Conservation (phyloP, 768 basidiomycete genomes). For the Lentinus tigrinus region DNA sequence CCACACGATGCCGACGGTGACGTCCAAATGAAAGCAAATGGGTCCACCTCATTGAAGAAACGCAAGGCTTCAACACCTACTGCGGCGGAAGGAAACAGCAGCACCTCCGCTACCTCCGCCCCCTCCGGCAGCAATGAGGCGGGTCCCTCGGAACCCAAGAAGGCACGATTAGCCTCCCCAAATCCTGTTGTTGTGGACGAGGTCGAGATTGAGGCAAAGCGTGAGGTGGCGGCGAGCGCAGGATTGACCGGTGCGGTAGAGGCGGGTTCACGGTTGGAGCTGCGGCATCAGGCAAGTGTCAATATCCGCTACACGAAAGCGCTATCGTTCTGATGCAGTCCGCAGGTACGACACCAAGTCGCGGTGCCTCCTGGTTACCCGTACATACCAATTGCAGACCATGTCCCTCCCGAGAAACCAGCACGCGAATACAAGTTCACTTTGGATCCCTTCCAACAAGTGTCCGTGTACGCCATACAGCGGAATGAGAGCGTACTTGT, state of each 20-base stretch:
- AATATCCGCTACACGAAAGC: background rate
- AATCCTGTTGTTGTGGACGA: conserved; percentile 86
- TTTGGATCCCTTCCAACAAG: conserved; percentile 95
- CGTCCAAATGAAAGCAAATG: conserved; percentile 30
- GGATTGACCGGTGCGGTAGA: conserved; percentile 73
- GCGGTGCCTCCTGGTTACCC: conserved; percentile 91
- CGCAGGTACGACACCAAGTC: conserved; percentile 91
- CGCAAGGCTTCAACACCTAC: conserved; percentile 36
- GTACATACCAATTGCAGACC: conserved; percentile 87
- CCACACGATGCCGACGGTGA: conserved; percentile 37
- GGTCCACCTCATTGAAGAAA: conserved; percentile 35
- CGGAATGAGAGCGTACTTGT: conserved; percentile 97
- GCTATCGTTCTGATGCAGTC: background rate
- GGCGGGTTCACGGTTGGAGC: conserved; percentile 70
- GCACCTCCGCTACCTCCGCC: no score
- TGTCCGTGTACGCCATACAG: conserved; percentile 93
- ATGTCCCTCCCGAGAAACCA: conserved; percentile 88
- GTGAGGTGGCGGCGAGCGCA: conserved; percentile 86
- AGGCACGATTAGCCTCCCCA: conserved; percentile 57
- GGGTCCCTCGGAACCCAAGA: conserved; percentile 51
- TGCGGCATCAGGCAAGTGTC: conserved; percentile 70
- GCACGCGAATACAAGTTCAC: conserved; percentile 94
- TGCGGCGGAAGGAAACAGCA: background rate
- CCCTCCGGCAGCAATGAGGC: conserved; percentile 30
- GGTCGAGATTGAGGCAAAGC: conserved; percentile 90